Evolutionary conservation across 2,329 filamentous ascomycete species (phyloP).

Genomic region (Trichoderma brevicompactum): DNA sequence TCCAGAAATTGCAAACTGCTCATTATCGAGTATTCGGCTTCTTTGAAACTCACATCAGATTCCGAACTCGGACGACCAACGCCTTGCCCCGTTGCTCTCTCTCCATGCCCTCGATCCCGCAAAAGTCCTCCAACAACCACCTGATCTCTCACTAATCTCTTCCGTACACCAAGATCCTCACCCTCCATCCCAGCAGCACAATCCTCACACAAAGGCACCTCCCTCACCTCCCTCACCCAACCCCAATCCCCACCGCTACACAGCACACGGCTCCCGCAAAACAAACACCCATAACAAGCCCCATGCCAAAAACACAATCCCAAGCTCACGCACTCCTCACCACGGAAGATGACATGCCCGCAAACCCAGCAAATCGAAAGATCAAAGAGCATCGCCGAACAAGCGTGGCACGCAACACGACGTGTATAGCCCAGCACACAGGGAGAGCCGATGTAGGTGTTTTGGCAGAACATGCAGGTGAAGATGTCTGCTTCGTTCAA

Average conservation of each 20-base stretch:
- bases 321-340: slow-evolving; percentile 60
- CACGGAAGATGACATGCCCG: slow-evolving; percentile 58
- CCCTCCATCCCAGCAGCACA: slow-evolving; percentile 45
- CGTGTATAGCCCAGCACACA: slow-evolving; percentile 51
- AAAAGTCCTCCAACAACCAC: no score
- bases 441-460: slow-evolving; percentile 43
- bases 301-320: slow-evolving; percentile 66
- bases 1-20: neutral
- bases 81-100: neutral
- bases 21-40: neutral
- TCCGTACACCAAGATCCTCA: slow-evolving; percentile 43
- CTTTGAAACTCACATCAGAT: neutral
- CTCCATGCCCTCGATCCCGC: slow-evolving; percentile 30
- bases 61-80: neutral
- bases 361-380: slow-evolving; percentile 63
- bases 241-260: slow-evolving; percentile 38
- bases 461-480: slow-evolving; percentile 62
- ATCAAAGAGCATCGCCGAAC: slow-evolving; percentile 54
- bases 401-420: slow-evolving; percentile 55
- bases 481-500: slow-evolving; percentile 41
- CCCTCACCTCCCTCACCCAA: slow-evolving; percentile 38
- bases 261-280: slow-evolving; percentile 52
- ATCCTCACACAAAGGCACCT: slow-evolving; percentile 57
- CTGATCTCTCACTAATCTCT: no score
- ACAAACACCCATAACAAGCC: slow-evolving; percentile 59